Evolutionary conservation across 768 basidiomycete genomes (phyloP), one percentile per base, ranked within the genome.

Genomic region (Macrolepiota fuliginosa): DNA sequence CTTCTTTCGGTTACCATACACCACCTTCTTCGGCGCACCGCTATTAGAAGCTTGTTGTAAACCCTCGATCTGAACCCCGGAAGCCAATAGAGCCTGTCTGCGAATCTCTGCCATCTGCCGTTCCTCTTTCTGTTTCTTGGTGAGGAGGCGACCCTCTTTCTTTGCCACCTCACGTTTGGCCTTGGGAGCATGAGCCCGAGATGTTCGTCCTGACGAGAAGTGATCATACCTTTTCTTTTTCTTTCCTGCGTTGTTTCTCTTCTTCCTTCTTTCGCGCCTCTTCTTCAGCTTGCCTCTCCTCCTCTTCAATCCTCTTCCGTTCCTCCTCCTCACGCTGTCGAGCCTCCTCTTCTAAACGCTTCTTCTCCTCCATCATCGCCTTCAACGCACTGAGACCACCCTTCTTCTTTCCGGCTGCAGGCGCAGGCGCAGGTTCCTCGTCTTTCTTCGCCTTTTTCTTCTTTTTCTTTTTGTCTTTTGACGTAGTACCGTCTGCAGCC

Each of bases 71-170:
- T 89, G 88, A 52, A 91, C 90, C 54, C 94, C 95, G 37, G 92
- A 90, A 19, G 92, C 90, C 54, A 98, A 80, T 56, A 98, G 83
- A 1, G 96, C 96, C 71, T 96, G 86, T 71, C 88, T 91, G 59
- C 95, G 88, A 32, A 93, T 85, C 72, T 98, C 96, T 2, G 94
- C 95, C 65, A 88, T 90, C 22, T 91, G 91, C 67, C 83, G 88
- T 72, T 98, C 96, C 69, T 93, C 91, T 74, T 94, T 96, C 73
- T 98, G 96, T 75, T 96, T 97, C 74, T 96, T 95, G n/a, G 96
- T 98, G 54, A 98, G 81, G 25, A 96, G 77, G 50, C 91, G 86
- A 24, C 97, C 97, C 76, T 98, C 96, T 72, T 95, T 96, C 82
- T 91, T 94, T 13, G 91, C 89, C 55, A 90, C 72, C 67, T 97